These are phyloP conservation scores for Acacia melanoxylon DNA, from an alignment of 306 rosid genomes.

Conservation along the genomic window DNA sequence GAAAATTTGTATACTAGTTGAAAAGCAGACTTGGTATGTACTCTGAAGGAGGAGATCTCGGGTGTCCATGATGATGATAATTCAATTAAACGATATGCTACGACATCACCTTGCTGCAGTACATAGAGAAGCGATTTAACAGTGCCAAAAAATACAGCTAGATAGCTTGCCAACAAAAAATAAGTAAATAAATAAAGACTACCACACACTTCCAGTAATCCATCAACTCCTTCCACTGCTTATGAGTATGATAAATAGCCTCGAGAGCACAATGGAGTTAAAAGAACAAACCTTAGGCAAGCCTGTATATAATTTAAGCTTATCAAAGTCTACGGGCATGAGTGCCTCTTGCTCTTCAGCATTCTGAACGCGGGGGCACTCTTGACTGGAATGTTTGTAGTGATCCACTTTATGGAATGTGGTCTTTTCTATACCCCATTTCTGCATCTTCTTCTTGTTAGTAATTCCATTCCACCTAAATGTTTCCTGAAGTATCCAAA, in stretches of 20 bases:
- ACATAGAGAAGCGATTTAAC: slow-evolving; percentile 21
- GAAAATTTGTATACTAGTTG: slow-evolving; percentile 17
- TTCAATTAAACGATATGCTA: slow-evolving; percentile 89
- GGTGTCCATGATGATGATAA: slow-evolving; percentile 91
- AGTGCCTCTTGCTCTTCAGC: slow-evolving; percentile 39
- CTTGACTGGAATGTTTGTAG: slow-evolving; percentile 35
- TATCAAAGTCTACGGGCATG: slow-evolving; percentile 55
- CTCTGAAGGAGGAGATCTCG: slow-evolving; percentile 84
- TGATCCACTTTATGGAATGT: slow-evolving; percentile 46
- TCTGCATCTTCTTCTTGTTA: slow-evolving; percentile 89
- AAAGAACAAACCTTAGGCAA: slow-evolving; percentile 68
- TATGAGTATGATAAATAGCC: slow-evolving; percentile 6
- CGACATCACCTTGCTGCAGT: slow-evolving; percentile 69
- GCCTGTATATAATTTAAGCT: slow-evolving; percentile 58
- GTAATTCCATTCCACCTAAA: slow-evolving; percentile 89
- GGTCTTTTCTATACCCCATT: slow-evolving; percentile 85
- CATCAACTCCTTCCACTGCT: slow-evolving; percentile 11
- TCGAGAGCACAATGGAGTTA: not conserved
- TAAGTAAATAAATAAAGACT: not conserved
- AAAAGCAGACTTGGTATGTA: slow-evolving; percentile 40
- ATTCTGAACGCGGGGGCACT: slow-evolving; percentile 36
- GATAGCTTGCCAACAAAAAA: not conserved
- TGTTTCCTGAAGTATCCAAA: slow-evolving; percentile 58
- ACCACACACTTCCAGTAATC: not conserved
- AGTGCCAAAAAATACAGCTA: slow-evolving; percentile 28